Percentiles rank a stretch among this genome's conserved stretches.
Conservation (phyloP, 192 early-diverging fungal species). For the Mortierella claussenii region DNA sequence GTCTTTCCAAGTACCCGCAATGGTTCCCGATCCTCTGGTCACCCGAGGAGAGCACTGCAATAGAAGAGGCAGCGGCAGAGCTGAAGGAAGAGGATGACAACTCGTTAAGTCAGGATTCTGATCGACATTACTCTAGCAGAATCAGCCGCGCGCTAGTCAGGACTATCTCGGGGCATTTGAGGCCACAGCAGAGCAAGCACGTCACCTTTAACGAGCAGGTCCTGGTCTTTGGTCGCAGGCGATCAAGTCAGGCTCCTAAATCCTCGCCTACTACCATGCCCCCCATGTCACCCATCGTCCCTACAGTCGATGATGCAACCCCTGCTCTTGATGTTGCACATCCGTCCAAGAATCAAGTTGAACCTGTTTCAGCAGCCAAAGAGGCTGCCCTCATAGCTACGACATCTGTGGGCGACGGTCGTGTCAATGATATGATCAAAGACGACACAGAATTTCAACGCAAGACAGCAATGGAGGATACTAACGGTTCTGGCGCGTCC, state of each 20-base stretch:
- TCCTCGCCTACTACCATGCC: background rate
- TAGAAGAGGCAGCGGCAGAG: background rate
- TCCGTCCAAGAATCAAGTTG: background rate
- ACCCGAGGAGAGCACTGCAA: constrained; percentile 13
- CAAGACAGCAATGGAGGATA: constrained; percentile 9
- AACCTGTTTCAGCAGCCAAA: too few relatives aligned
- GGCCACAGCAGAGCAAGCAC: constrained; percentile 33
- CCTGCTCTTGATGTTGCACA: too few relatives aligned
- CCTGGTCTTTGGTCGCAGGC: constrained; percentile 36
- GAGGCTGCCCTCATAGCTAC: background rate
- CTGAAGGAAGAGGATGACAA: background rate
- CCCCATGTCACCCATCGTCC: background rate
- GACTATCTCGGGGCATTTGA: constrained; percentile 19
- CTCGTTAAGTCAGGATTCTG: background rate
- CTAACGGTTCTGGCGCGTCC: constrained; percentile 28
- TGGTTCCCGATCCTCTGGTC: constrained; percentile 36
- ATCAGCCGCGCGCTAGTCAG: constrained; percentile 14
- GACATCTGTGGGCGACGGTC: background rate
- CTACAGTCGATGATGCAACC: background rate
- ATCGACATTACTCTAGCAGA: background rate
- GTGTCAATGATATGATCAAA: background rate
- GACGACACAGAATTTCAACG: constrained; percentile 38
- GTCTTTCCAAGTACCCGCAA: constrained; percentile 22
- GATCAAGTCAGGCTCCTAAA: constrained; percentile 11
- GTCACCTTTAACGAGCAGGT: constrained; percentile 52